Conservation (phyloP, 305 asterid genomes). For the Striga hermonthica region DNA sequence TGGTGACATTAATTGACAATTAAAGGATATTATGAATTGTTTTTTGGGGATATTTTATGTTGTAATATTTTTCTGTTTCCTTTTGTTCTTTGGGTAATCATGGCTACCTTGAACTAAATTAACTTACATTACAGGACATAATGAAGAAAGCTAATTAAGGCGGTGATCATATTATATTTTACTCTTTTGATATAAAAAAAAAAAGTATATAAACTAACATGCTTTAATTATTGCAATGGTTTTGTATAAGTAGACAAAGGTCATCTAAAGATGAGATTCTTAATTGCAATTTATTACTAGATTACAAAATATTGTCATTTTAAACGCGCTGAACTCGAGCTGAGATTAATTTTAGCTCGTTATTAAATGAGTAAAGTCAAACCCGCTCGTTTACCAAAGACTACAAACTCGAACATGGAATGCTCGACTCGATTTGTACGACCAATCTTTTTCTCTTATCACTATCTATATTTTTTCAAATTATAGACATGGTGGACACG, state of each 20-base stretch:
- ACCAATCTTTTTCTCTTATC: neutral
- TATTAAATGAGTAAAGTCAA: too few species aligned
- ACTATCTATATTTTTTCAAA: neutral
- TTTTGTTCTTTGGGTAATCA: too few species aligned
- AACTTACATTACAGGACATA: too few species aligned
- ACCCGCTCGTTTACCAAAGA: too few species aligned
- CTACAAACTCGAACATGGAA: too few species aligned
- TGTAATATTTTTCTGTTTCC: too few species aligned
- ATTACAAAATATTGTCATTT: neutral
- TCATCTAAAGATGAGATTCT: neutral
- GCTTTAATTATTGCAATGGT: neutral
- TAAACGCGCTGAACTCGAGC: too few species aligned
- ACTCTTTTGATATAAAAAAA: neutral
- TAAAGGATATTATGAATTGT: neutral
- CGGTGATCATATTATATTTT: too few species aligned
- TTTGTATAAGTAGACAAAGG: neutral
- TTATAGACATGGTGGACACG: neutral
- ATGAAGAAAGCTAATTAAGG: too few species aligned
- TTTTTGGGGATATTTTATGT: conserved; percentile 13
- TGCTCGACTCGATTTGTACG: too few species aligned
- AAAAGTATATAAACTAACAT: neutral
- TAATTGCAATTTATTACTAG: neutral
- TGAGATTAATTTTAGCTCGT: too few species aligned
- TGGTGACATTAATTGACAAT: neutral
- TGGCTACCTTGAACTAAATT: too few species aligned